Percentiles rank a stretch among this genome's conserved stretches.
phyloP scores from a whole-genome alignment of 2,329 filamentous ascomycete species.

The Biscogniauxia mediterranea region DNA sequence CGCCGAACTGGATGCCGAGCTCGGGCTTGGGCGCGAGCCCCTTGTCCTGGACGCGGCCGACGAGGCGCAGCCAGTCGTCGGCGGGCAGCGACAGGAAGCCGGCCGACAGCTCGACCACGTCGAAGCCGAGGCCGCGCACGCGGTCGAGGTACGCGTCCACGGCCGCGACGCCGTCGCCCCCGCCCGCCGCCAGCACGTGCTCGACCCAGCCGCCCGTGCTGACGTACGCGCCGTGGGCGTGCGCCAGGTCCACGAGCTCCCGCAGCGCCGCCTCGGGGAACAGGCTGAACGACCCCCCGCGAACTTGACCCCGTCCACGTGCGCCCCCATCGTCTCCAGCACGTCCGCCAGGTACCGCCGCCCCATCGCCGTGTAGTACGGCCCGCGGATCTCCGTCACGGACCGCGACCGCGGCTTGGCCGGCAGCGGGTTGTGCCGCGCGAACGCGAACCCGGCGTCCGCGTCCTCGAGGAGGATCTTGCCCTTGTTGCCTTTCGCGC shows the following conservation, averaged over 20 bases:
- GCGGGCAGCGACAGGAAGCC: slow-evolving; percentile 45
- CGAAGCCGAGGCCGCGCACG: slow-evolving; percentile 53
- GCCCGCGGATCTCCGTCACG: slow-evolving; percentile 55
- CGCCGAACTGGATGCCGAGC: slow-evolving; percentile 53
- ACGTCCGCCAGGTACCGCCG: slow-evolving; percentile 51
- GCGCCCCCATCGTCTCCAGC: slow-evolving; percentile 53
- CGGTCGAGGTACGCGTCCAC: slow-evolving; percentile 52
- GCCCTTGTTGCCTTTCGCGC: not conserved
- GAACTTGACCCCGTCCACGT: slow-evolving; percentile 56
- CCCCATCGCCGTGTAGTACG: slow-evolving; percentile 55
- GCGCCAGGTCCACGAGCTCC: slow-evolving; percentile 48
- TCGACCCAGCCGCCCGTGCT: slow-evolving; percentile 57
- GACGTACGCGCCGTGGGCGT: slow-evolving; percentile 49
- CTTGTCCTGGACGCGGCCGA: slow-evolving; percentile 44
- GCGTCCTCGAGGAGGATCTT: slow-evolving; percentile 44
- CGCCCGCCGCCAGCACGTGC: slow-evolving; percentile 45
- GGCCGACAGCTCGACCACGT: slow-evolving; percentile 47
- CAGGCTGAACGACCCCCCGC: slow-evolving; percentile 52
- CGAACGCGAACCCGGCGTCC: slow-evolving; percentile 48
- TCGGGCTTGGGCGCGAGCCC: slow-evolving; percentile 37
- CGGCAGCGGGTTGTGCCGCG: slow-evolving; percentile 48
- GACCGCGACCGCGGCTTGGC: slow-evolving; percentile 46
- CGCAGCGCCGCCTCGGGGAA: slow-evolving; percentile 45
- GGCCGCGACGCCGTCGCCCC: slow-evolving; percentile 31
- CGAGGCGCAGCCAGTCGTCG: slow-evolving; percentile 52